Conservation (phyloP, 2,329 filamentous ascomycete species). For the Orbilia blumenaviensis region DNA sequence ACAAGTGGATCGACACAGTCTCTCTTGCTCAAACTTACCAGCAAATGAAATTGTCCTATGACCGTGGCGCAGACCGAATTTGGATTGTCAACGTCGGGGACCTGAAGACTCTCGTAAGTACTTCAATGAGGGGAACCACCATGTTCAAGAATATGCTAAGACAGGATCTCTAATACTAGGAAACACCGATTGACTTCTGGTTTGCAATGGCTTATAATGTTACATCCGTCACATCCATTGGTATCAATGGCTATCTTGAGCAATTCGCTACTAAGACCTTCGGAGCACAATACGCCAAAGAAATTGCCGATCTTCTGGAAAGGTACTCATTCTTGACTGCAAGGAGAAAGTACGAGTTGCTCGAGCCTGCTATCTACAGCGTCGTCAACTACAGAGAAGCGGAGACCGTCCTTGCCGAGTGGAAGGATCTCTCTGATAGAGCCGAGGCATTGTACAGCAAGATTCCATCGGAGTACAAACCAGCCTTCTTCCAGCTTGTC, state of each 20-base stretch:
- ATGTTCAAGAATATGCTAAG: neutral
- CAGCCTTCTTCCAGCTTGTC: constrained; percentile 72
- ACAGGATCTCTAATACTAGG: constrained; percentile 57
- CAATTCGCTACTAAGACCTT: constrained; percentile 70
- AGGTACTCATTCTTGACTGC: constrained; percentile 69
- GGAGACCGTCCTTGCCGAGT: constrained; percentile 68
- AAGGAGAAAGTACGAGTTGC: constrained; percentile 71
- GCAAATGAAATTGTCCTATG: constrained; percentile 71
- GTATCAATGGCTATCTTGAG: constrained; percentile 68
- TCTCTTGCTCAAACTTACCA: constrained; percentile 73
- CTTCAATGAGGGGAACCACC: neutral
- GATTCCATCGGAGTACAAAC: constrained; percentile 65
- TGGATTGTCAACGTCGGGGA: constrained; percentile 76
- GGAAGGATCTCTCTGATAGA: constrained; percentile 66
- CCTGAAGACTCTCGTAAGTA: constrained; percentile 68
- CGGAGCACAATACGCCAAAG: constrained; percentile 63
- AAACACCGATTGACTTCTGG: constrained; percentile 74
- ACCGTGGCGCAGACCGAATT: constrained; percentile 69
- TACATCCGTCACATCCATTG: constrained; percentile 61
- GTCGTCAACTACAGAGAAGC: constrained; percentile 73
- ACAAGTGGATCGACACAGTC: constrained; percentile 74
- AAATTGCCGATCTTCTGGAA: constrained; percentile 67
- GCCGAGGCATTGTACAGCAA: constrained; percentile 69
- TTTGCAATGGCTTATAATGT: constrained; percentile 75
- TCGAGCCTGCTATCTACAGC: constrained; percentile 69